Conservation (phyloP, 768 basidiomycete species). For the Leccinum fibrillosum region DNA sequence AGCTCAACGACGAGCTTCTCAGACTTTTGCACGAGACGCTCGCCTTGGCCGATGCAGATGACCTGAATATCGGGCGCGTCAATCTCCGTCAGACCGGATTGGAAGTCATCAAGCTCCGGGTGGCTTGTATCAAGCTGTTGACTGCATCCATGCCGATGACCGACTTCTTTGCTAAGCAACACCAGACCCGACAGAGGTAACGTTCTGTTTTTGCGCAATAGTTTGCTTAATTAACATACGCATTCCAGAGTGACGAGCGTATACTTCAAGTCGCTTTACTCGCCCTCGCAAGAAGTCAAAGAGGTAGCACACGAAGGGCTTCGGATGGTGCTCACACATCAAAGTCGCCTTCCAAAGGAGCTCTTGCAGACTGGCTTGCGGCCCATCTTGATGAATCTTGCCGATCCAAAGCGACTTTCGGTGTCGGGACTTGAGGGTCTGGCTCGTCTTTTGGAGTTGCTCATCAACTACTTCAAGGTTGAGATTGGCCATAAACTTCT, state of each 20-base stretch:
- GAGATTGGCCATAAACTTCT: conserved; percentile 97
- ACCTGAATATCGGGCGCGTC: conserved; percentile 74
- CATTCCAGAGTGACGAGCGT: conserved; percentile 78
- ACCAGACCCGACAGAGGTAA: conserved; percentile 81
- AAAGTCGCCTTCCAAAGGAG: conserved; percentile 91
- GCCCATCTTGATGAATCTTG: conserved; percentile 96
- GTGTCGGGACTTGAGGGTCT: conserved; percentile 91
- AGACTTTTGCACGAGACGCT: conserved; percentile 91
- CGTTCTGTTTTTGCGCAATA: conserved; percentile 6
- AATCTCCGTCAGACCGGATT: conserved; percentile 72
- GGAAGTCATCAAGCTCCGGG: conserved; percentile 85
- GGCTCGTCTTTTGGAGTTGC: conserved; percentile 85
- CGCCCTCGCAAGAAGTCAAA: conserved; percentile 85
- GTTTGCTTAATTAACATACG: conserved; percentile 4
- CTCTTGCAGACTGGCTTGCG: conserved; percentile 92
- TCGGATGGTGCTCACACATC: conserved; percentile 82
- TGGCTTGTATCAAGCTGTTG: conserved; percentile 89
- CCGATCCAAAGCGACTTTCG: conserved; percentile 91
- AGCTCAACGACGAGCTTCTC: conserved; percentile 88
- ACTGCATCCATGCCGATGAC: conserved; percentile 94
- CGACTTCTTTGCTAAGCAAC: conserved; percentile 87
- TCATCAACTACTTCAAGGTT: conserved; percentile 99
- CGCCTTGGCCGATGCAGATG: conserved; percentile 94
- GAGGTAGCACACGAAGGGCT: conserved; percentile 94
- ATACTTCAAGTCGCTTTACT: conserved; percentile 98